Evolutionary conservation across 495 filamentous ascomycete genomes (phyloP), one percentile per base, ranked within the genome.

Genomic region (Alectoria sarmentosa): DNA sequence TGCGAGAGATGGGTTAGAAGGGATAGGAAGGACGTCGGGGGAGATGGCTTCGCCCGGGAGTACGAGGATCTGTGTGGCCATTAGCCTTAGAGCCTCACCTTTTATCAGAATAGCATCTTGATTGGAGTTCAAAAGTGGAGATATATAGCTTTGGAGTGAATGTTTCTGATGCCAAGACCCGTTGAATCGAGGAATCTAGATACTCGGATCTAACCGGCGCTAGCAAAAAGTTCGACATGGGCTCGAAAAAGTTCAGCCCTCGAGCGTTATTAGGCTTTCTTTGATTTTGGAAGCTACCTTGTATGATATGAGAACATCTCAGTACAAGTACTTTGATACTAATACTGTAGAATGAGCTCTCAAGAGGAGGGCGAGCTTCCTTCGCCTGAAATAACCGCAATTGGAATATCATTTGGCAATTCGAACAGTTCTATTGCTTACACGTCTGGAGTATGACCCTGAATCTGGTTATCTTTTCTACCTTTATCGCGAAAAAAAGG

Each of bases 361-460:
- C 37, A 44, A 19, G 52, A 58, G 38, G 63, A 61, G 6, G 58
- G 52, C 36, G 65, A 58, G 23, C 30, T 23, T 21, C 23, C 38
- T 65, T 28, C 41, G 58, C 52, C 58, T 30, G 66, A 66, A 39
- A 30, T 68, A 7, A 34, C 41, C 67, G 89, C 88, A 70, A 98
- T 98, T 77, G 94, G 94, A 76, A 91, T 98, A 75, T 90, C 92
- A 60, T 98, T 98, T 81, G 95, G 94, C 76, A 98, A 98, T 78
- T 90, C 90, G 58, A 94, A 91, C 83, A 96, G 93, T 78, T 96
- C 91, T 60, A 98, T 98, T 78, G 94, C 92, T 68, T 88, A 86
- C 72, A 91, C 92, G 39, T 83, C 87, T 54, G 75, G 75, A 66
- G 84, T 87, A 80, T 63, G 85, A 76, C 34, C 39, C 32, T 58